Evolutionary conservation across 495 filamentous ascomycete species (phyloP).

Genomic region (Penicillium malachiteum): DNA sequence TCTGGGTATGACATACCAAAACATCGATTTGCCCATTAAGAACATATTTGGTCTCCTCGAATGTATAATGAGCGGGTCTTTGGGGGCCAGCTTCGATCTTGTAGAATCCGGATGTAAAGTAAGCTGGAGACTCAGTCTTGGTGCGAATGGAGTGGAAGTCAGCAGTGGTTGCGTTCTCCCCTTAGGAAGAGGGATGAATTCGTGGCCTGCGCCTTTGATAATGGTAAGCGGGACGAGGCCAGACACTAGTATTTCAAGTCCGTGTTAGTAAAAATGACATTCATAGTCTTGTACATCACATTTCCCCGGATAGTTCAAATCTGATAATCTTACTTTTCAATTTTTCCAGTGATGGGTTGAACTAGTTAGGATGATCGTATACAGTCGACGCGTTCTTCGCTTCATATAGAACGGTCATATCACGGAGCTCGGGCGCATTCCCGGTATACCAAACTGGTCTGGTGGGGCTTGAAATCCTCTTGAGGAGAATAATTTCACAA

Average conservation of each 20-base stretch:
- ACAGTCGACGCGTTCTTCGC: too few relatives aligned
- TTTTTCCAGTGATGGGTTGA: not conserved
- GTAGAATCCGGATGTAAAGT: conserved; percentile 34
- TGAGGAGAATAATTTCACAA: not conserved
- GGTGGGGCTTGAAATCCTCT: not conserved
- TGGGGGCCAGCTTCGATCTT: conserved; percentile 32
- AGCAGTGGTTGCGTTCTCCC: conserved; percentile 31
- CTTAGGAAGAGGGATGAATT: conserved; percentile 28
- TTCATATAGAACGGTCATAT: too few relatives aligned
- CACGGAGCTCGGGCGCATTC: not conserved
- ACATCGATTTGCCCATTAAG: conserved; percentile 33
- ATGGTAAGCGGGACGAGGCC: conserved; percentile 28
- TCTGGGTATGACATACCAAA: conserved; percentile 18
- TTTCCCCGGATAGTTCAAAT: too few relatives aligned
- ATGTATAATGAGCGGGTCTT: conserved; percentile 27
- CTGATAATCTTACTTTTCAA: not conserved
- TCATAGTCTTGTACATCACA: too few relatives aligned
- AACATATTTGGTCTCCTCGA: conserved; percentile 34
- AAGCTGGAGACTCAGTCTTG: conserved; percentile 26
- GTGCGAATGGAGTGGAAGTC: conserved; percentile 35
- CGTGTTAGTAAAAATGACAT: too few relatives aligned
- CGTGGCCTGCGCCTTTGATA: conserved; percentile 35
- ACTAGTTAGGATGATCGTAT: not conserved
- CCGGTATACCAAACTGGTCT: not conserved
- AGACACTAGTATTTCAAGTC: conserved; percentile 22